Base-by-base conservation (phyloP, 2,329 filamentous ascomycete genomes). In the Fusarium staphyleae region DNA sequence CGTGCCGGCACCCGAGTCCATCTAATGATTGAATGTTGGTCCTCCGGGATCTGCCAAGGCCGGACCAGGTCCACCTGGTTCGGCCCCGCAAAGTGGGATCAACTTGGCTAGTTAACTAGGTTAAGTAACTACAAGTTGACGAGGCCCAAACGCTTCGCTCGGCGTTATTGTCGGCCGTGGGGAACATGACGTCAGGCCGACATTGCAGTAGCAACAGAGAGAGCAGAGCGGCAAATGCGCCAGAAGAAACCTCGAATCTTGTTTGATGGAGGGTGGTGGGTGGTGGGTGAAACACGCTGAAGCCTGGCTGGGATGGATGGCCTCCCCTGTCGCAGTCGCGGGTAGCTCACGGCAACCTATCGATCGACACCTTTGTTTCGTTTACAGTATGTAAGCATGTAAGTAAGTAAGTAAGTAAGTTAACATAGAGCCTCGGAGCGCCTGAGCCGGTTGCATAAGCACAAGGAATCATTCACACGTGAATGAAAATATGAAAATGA, bases 41-140 rank as follows among this genome's bases (percentile, higher is more conserved):
- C 9, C 14, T 29, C 53, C 32, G 55, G 45, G 59, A 63, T 62
- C 55, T 65, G 63, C 61, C 63, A 66, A 66, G 4, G 56, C 51
- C 58, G 55, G 57, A 41, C 37, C 34, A 19, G 33, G 32, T 29
- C 45, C 51, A 47, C 14, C 43, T 37, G 43, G 24, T 22, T 22
- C 34, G 42, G 47, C 37, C 28, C 56, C 57, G 35, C 49, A 35
- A 15, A 16, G 52, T 13, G 35, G 51, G 30, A 39, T n/a, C n/a
- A n/a, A n/a, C n/a, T n/a, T n/a, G n/a, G n/a, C n/a, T n/a, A n/a
- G n/a, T n/a, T n/a, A n/a, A n/a, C n/a, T n/a, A n/a, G n/a, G n/a
- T n/a, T n/a, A n/a, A n/a, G 9, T 9, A 24, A 8, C 22, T 24
- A 24, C 34, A 28, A 50, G 29, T 39, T 28, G 33, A 24, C 43